A percentile compares a stretch with the other conserved stretches of the same genome.
phyloP scores from a whole-genome alignment of 2,329 filamentous ascomycete species.

The Huntiella bhutanensis region DNA sequence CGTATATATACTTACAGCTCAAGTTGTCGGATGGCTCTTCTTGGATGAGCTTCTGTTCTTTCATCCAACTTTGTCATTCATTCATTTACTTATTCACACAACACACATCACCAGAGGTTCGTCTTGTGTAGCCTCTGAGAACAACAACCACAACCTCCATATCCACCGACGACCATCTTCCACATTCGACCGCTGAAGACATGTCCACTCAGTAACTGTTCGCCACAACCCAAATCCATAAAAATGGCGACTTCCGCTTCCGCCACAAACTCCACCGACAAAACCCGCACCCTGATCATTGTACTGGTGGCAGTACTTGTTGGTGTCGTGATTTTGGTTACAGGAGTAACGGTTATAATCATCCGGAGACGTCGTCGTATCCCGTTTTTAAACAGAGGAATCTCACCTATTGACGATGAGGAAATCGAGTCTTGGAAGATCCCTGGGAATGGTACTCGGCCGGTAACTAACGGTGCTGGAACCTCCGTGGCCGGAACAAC shows the following conservation, averaged over 20 bases:
- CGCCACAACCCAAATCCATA: too few species aligned
- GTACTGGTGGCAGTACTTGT: slow-evolving; percentile 33
- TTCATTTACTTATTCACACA: too few species aligned
- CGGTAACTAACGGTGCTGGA: slow-evolving; percentile 15
- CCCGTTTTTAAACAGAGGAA: slow-evolving; percentile 32
- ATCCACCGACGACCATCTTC: too few species aligned
- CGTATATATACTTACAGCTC: too few species aligned
- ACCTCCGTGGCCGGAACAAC: neutral
- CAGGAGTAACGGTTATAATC: slow-evolving; percentile 20
- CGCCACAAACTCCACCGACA: slow-evolving; percentile 3
- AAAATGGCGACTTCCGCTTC: neutral
- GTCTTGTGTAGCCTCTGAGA: too few species aligned
- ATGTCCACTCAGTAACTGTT: too few species aligned
- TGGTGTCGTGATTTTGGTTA: slow-evolving; percentile 19
- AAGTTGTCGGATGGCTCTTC: too few species aligned
- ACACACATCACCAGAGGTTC: too few species aligned
- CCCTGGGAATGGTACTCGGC: slow-evolving; percentile 15
- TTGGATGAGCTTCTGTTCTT: too few species aligned
- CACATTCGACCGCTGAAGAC: too few species aligned
- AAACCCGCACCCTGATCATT: slow-evolving; percentile 28
- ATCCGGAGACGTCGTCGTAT: slow-evolving; percentile 21
- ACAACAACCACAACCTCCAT: too few species aligned
- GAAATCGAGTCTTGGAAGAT: slow-evolving; percentile 47
- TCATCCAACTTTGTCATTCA: too few species aligned
- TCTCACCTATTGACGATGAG: slow-evolving; percentile 43